A percentile compares a stretch with the other conserved stretches of the same genome.
phyloP scores from a whole-genome alignment of 768 basidiomycete species.

The Psilocybe azurescens region DNA sequence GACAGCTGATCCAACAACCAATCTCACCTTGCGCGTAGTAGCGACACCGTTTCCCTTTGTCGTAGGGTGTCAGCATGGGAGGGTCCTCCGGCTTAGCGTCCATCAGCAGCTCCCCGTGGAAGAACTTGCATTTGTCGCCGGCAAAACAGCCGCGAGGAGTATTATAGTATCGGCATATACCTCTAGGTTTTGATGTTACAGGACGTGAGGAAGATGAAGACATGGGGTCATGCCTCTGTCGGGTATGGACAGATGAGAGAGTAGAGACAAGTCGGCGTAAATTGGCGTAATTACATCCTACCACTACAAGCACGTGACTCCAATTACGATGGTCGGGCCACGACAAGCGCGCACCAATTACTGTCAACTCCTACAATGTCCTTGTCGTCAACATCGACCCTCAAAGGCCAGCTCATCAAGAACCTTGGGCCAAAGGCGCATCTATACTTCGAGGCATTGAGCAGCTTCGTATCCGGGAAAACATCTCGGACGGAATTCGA shows the following conservation, averaged over 20 bases:
- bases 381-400: constrained; percentile 72
- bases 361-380: constrained; percentile 53
- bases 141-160: constrained; percentile 72
- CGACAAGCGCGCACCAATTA: too few species aligned
- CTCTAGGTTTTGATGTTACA: constrained; percentile 71
- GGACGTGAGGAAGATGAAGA: constrained; percentile 45
- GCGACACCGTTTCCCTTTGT: constrained; percentile 71
- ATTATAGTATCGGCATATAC: constrained; percentile 71
- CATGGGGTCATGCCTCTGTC: constrained; percentile 1
- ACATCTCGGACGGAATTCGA: constrained; percentile 82
- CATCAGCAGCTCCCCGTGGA: constrained; percentile 54
- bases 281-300: background rate
- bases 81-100: constrained; percentile 36
- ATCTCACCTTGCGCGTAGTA: constrained; percentile 61
- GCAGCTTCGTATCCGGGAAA: constrained; percentile 67
- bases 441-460: constrained; percentile 67
- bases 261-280: background rate
- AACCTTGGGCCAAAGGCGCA: constrained; percentile 66
- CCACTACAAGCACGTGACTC: constrained; percentile 12
- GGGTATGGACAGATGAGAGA: constrained; percentile 2
- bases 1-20: background rate
- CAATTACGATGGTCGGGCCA: background rate
- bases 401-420: constrained; percentile 69
- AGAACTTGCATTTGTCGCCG: constrained; percentile 75
- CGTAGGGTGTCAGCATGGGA: constrained; percentile 63